Evolutionary conservation across 192 early-diverging fungal species (phyloP).

Genomic region (Rhizophagus sp.): DNA sequence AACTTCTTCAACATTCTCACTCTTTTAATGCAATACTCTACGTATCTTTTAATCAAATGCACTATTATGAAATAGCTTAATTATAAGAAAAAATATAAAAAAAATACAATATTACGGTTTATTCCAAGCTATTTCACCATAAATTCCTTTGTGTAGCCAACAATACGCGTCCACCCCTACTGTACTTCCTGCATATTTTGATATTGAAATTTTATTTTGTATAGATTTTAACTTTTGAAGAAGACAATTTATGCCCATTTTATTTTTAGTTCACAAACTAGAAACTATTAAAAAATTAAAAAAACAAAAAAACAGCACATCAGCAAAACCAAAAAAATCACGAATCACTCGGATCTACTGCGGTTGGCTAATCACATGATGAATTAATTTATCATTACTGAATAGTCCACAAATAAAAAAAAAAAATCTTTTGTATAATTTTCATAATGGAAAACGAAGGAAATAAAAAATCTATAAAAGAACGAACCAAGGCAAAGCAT

Average conservation of each 20-base stretch:
- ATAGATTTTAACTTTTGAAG: conserved; percentile 80
- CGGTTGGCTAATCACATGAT: no score
- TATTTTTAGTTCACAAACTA: neutral
- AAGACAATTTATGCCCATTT: conserved; percentile 91
- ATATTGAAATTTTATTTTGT: conserved; percentile 65
- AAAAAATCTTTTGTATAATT: no score
- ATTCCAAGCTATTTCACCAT: conserved; percentile 72
- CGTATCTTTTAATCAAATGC: conserved; percentile 60
- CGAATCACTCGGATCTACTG: no score
- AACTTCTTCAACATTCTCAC: conserved; percentile 73
- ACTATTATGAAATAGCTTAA: neutral
- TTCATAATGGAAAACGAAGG: no score
- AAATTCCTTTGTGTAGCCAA: conserved; percentile 92
- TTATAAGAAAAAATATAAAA: neutral
- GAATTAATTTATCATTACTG: no score
- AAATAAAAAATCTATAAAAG: no score
- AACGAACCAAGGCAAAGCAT: neutral
- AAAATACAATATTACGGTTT: conserved; percentile 41
- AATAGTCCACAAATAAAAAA: no score
- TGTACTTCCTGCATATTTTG: conserved; percentile 66
- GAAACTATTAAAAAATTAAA: no score
- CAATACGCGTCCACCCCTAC: conserved; percentile 93
- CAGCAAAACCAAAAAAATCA: no score
- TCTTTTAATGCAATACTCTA: conserved; percentile 77
- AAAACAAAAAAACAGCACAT: no score